Evolutionary conservation across 163 green algal genomes (phyloP).

Genomic region (Coccomyxa subellipsoidea): DNA sequence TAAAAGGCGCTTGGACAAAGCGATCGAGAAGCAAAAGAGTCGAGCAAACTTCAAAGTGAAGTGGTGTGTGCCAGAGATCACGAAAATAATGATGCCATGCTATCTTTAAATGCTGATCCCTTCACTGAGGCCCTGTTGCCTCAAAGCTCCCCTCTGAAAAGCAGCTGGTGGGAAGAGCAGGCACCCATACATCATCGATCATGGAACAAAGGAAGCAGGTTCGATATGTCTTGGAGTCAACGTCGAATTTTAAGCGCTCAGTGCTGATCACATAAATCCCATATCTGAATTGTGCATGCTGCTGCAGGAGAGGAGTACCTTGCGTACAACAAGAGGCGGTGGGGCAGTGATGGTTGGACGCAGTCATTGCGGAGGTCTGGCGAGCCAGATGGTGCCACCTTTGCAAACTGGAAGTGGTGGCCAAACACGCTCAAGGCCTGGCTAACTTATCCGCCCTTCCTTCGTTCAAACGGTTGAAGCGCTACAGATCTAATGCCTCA

Average conservation of each 20-base stretch:
- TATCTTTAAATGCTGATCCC: background rate
- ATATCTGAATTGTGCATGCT: background rate
- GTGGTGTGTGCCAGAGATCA: background rate
- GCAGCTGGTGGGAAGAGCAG: background rate
- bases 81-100: background rate
- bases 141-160: background rate
- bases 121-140: background rate
- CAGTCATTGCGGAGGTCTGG: constrained; percentile 6
- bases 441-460: too few relatives aligned
- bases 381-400: constrained; percentile 8
- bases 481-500: too few relatives aligned
- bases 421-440: constrained; percentile 19
- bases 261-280: too few relatives aligned
- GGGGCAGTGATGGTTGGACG: constrained; percentile 22
- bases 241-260: too few relatives aligned
- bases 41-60: background rate
- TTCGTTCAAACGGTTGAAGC: too few relatives aligned
- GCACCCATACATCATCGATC: constrained; percentile 11
- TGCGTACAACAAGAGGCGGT: constrained; percentile 20
- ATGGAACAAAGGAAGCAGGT: background rate
- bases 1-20: constrained; percentile 3
- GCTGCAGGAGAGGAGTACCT: constrained; percentile 23
- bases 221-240: too few relatives aligned
- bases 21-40: background rate
- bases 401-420: constrained; percentile 22